These are phyloP conservation scores for Geotrichum candidum DNA, from an alignment of 1,139 yeast species.

Conservation along the genomic window DNA sequence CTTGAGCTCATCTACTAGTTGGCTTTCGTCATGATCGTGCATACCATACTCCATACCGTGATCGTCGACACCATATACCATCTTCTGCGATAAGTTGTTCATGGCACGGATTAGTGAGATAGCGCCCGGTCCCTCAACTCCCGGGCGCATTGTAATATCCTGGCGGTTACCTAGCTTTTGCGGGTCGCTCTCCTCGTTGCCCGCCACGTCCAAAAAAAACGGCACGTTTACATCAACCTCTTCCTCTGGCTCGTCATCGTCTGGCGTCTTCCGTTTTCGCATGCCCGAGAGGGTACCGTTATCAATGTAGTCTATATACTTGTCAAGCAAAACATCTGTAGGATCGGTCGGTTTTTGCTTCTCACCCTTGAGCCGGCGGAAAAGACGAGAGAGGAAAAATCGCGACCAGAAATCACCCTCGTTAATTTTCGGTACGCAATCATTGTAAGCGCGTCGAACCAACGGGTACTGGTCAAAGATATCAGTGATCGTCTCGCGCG, in stretches of 20 bases:
- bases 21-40: conserved; percentile 29
- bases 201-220: conserved; percentile 58
- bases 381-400: conserved; percentile 82
- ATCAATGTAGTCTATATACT: conserved; percentile 45
- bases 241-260: conserved; percentile 30
- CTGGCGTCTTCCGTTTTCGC: conserved; percentile 41
- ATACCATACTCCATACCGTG: conserved; percentile 1
- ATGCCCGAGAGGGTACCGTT: conserved; percentile 10
- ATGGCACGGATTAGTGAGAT: conserved; percentile 75
- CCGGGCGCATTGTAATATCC: conserved; percentile 75
- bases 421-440: conserved; percentile 78
- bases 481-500: conserved; percentile 83
- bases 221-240: conserved; percentile 28
- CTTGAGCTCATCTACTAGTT: conserved; percentile 47
- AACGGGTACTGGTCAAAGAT: conserved; percentile 91
- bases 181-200: conserved; percentile 77
- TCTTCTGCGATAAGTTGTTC: conserved; percentile 80
- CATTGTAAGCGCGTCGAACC: conserved; percentile 83
- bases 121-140: conserved; percentile 54
- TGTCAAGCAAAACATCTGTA: conserved; percentile 80
- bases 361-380: conserved; percentile 86
- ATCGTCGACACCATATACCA: conserved; percentile 54
- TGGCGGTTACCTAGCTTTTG: conserved; percentile 74
- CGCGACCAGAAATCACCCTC: conserved; percentile 98
- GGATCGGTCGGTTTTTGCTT: conserved; percentile 67